A percentile compares a stretch with the other conserved stretches of the same genome.
Conservation (phyloP, 2,329 filamentous ascomycete species). For the Exophiala lecanii-corni region DNA sequence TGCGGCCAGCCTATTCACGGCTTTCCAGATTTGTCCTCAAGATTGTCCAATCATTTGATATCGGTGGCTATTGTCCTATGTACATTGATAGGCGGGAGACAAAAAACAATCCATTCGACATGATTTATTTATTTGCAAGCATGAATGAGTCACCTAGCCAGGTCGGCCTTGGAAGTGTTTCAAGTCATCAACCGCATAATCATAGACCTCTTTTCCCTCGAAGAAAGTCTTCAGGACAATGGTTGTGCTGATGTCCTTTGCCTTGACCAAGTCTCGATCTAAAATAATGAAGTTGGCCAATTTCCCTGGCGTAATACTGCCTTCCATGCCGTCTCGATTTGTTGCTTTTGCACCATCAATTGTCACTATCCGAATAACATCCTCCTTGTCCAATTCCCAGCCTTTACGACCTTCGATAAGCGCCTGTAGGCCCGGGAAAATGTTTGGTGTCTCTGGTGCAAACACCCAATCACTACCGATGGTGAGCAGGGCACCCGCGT, state of each 20-base stretch:
- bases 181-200: conserved; percentile 10
- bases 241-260: conserved; percentile 27
- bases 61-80: too few relatives aligned
- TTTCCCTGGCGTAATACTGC: conserved; percentile 32
- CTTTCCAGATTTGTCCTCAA: too few relatives aligned
- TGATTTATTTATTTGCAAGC: too few relatives aligned
- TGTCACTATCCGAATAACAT: conserved; percentile 28
- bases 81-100: too few relatives aligned
- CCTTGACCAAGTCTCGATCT: conserved; percentile 30
- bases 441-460: conserved; percentile 12
- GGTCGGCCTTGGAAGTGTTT: conserved; percentile 14
- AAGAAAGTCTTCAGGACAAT: conserved; percentile 32
- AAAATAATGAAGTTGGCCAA: conserved; percentile 32
- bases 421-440: conserved; percentile 12
- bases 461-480: conserved; percentile 16
- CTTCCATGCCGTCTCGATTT: conserved; percentile 26
- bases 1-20: too few relatives aligned
- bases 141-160: conserved; percentile 5
- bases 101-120: too few relatives aligned
- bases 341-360: conserved; percentile 31
- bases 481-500: conserved; percentile 11
- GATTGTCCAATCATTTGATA: too few relatives aligned
- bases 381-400: conserved; percentile 10
- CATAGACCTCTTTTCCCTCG: conserved; percentile 24
- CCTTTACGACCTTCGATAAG: conserved; percentile 8